A percentile compares a stretch with the other conserved stretches of the same genome.
phyloP scores from a whole-genome alignment of 176 grass and related monocot species.

The Lolium perenne region DNA sequence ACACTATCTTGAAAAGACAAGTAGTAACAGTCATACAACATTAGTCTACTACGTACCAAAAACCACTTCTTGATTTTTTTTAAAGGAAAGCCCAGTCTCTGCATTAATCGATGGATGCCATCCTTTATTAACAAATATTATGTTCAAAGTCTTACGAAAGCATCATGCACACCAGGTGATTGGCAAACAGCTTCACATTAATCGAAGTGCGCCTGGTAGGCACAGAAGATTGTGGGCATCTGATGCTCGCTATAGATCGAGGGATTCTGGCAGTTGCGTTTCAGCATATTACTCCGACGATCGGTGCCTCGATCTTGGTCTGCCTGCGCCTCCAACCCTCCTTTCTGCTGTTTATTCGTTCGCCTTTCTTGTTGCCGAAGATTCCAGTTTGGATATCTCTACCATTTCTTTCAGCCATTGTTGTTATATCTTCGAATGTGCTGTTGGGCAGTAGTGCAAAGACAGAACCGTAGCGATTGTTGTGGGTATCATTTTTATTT shows the following conservation, averaged over 20 bases:
- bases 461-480: no score
- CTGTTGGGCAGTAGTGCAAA: no score
- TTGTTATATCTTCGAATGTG: no score
- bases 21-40: no score
- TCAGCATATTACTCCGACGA: constrained; percentile 26
- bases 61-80: no score
- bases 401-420: constrained; percentile 1
- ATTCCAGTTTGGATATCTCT: constrained; percentile 20
- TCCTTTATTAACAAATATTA: no score
- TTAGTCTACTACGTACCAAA: no score
- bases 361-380: constrained; percentile 26
- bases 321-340: not conserved
- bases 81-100: no score
- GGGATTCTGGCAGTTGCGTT: constrained; percentile 6
- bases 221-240: constrained; percentile 36
- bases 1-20: no score
- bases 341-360: constrained; percentile 30
- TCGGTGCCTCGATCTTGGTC: constrained; percentile 34
- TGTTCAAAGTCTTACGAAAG: no score
- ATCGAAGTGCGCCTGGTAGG: not conserved
- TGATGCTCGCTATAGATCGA: constrained; percentile 36
- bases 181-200: not conserved
- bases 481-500: no score
- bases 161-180: not conserved
- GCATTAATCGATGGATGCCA: no score